phyloP scores from a whole-genome alignment of 2,329 filamentous ascomycete genomes.

The Capronia coronata region DNA sequence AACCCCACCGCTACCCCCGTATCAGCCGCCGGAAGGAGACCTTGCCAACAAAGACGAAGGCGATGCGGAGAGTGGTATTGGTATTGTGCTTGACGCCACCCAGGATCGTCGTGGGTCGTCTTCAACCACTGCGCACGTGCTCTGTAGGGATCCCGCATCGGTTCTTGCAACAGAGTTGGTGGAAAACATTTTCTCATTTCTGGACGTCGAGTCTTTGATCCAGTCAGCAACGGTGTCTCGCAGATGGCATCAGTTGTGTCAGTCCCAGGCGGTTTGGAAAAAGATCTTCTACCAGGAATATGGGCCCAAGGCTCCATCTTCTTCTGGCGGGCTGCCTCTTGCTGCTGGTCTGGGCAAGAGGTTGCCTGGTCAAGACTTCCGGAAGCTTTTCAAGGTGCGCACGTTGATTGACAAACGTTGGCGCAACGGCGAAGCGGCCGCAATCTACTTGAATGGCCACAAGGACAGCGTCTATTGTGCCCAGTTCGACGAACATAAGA shows the following conservation, averaged over 20 bases:
- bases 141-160: conserved; percentile 47
- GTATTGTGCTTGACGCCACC: conserved; percentile 36
- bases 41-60: conserved; percentile 32
- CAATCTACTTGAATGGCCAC: conserved; percentile 87
- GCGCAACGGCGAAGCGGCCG: conserved; percentile 68
- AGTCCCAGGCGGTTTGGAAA: conserved; percentile 56
- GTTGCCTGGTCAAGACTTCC: conserved; percentile 68
- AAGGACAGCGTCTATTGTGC: conserved; percentile 95
- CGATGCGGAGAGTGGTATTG: conserved; percentile 47
- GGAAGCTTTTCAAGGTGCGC: conserved; percentile 72
- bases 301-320: conserved; percentile 28
- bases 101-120: conserved; percentile 35
- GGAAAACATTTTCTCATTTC: conserved; percentile 53
- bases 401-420: conserved; percentile 71
- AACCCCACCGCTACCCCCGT: conserved; percentile 29
- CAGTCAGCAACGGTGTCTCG: conserved; percentile 52
- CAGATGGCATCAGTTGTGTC: conserved; percentile 51
- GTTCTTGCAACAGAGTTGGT: conserved; percentile 54
- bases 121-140: conserved; percentile 33
- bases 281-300: conserved; percentile 55
- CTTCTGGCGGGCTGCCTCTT: conserved; percentile 11
- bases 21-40: conserved; percentile 27
- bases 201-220: conserved; percentile 53
- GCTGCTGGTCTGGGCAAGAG: conserved; percentile 48
- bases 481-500: conserved; percentile 98